A percentile compares a stretch with the other conserved stretches of the same genome.
Conservation (phyloP, 2,329 filamentous ascomycete species). For the Cercospora sp. region DNA sequence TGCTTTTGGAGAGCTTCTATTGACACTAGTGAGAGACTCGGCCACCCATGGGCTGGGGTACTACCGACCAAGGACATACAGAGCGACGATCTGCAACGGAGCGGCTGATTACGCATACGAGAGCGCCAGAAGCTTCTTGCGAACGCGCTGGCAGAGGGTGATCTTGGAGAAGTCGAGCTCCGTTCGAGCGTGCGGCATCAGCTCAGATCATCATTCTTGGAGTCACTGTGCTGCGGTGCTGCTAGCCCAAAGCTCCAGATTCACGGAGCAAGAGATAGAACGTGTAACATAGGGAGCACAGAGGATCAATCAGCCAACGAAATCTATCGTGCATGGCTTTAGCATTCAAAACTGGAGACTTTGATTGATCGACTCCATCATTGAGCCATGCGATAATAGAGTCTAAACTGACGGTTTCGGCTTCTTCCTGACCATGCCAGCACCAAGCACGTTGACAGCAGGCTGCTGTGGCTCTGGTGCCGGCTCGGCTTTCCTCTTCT, state of each 20-base stretch:
- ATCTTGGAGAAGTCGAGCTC: background rate
- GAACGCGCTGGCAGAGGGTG: background rate
- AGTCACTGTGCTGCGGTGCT: background rate
- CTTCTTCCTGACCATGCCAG: conserved; percentile 59
- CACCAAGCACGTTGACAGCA: conserved; percentile 52
- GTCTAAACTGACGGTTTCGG: conserved; percentile 43
- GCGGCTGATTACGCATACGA: background rate
- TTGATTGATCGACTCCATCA: background rate
- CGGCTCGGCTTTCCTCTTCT: conserved; percentile 50
- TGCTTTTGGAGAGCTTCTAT: background rate
- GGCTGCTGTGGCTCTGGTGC: conserved; percentile 12
- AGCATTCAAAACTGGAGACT: no score
- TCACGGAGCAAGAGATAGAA: background rate
- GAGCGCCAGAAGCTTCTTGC: background rate
- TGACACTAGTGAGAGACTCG: no score
- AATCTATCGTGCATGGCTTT: background rate
- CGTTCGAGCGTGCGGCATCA: background rate
- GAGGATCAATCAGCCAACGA: background rate
- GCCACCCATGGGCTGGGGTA: no score
- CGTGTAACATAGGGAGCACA: background rate
- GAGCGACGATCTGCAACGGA: background rate
- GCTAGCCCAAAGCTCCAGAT: background rate
- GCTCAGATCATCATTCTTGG: background rate
- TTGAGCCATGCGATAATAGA: background rate
- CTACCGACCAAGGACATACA: background rate